Evolutionary conservation across 1,284 basidiomycete genomes (phyloP), one percentile per base, ranked within the genome.

Genomic region (Cystobasidium pallidum): DNA sequence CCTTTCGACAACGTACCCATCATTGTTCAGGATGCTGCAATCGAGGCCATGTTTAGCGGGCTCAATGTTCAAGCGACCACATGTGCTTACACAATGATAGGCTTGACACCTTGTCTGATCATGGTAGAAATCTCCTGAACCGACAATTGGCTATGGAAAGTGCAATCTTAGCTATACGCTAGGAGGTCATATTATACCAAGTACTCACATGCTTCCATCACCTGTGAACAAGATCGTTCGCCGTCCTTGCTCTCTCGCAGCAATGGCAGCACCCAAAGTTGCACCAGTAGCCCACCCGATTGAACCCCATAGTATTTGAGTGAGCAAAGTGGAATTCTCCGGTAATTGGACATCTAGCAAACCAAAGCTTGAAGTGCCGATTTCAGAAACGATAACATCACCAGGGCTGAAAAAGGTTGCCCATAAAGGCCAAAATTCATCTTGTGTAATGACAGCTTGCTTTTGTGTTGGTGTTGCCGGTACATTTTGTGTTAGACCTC

Each of bases 211-310:
- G 36, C 43, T 51, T 1, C 84, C 91, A 78, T 92, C 91, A 7
- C 94, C 94, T 30, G 94, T 85, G 80, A 98, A 96, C 57, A 75
- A 61, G 19, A 73, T 54, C 36, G 61, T 57, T 62, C 74, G 41
- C 28, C 71, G 41, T 3, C 65, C 65, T 21, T 62, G 58, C 41
- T 75, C 65, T 59, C 54, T 55, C 17, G 89, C 92, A 2, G 90
- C 94, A 49, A 94, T 83, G 2, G 90, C 87, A 11, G 87, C 88
- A 47, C 92, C 92, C 0, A 92, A 75, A 0, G 78, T 68, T 6
- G 81, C 82, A 80, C 91, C 92, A 54, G 91, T 88, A n/a, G 89
- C 87, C 88, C 89, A 94, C 0, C 92, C 92, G 76, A 94, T 95
- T 66, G 87, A 88, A 43, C 91, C 91, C 88, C 90, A 94, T 3